Base-by-base conservation (phyloP, 2,329 filamentous ascomycete species). In the Neopestalotiopsis sp. region DNA sequence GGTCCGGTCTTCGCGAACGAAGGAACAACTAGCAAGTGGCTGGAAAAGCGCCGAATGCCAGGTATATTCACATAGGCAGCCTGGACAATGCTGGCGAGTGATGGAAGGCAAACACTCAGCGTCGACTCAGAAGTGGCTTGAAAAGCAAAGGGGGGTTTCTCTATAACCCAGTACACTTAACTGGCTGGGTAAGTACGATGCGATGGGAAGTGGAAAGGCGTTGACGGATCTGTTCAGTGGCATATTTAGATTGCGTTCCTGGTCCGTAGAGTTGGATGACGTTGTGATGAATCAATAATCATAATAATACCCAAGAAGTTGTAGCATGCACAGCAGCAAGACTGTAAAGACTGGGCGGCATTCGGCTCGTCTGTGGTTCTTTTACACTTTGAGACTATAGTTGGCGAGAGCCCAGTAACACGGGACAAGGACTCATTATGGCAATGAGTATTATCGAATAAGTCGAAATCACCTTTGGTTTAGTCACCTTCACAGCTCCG, bases 221-320 rank as follows among this genome's bases (percentile, higher is more conserved):
- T 53, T 53, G 14, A 53, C 20, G n/a, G 45, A 53, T 53, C 45
- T 53, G n/a, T 53, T 53, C n/a, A 53, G 45, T 53, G 45, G 45
- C 45, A 53, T 53, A 9, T 14, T 20, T 20, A 53, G 45, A 24
- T 20, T 53, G 17, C 45, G 45, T 24, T 53, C 9, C 20, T 53
- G 20, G 45, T 53, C 45, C 17, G 45, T 53, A n/a, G 45, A 53
- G 45, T 20, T n/a, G 45, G 45, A 53, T 53, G 45, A 17, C 45
- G 45, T 53, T 53, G 17, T 53, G 17, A 20, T 53, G 14, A n/a
- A n/a, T 49, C 45, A n/a, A 14, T 53, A n/a, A 53, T 53, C 45
- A 53, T 49, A 49, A n/a, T 53, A 53, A 53, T 53, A 53, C 45
- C 45, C 45, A 30, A 12, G 7, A 4, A 17, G 17, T 57, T 13